A percentile compares a stretch with the other conserved stretches of the same genome.
Conservation (phyloP, 768 basidiomycete genomes). For the Pleurotus tuber-regium region DNA sequence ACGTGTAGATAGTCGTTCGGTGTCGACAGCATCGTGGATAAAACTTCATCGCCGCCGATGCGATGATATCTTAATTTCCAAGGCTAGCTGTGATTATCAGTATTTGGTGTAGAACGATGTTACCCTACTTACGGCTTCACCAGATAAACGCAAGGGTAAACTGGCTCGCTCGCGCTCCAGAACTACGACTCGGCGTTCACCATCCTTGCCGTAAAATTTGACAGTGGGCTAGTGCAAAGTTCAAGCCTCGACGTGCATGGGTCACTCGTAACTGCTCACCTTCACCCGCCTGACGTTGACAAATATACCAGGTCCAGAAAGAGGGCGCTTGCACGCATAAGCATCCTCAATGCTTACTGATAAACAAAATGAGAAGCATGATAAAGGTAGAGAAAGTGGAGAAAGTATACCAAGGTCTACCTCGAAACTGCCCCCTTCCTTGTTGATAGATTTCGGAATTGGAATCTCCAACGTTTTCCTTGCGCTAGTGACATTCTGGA, state of each 20-base stretch:
- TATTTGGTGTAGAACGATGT: background rate
- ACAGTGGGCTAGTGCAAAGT: constrained; percentile 84
- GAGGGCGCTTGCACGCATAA: constrained; percentile 77
- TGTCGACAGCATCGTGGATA: constrained; percentile 43
- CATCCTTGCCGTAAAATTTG: constrained; percentile 73
- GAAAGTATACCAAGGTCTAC: constrained; percentile 61
- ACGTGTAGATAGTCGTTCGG: constrained; percentile 76
- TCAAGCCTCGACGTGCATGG: too few species aligned
- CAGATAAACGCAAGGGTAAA: constrained; percentile 84
- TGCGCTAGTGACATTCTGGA: constrained; percentile 53
- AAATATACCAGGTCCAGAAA: constrained; percentile 74
- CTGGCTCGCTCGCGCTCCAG: constrained; percentile 71
- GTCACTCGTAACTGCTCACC: constrained; percentile 37
- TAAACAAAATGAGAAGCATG: constrained; percentile 16
- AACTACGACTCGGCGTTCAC: constrained; percentile 57
- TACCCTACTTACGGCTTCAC: constrained; percentile 68
- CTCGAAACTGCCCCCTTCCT: constrained; percentile 73
- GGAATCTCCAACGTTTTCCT: constrained; percentile 59
- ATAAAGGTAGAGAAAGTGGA: background rate
- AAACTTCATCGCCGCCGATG: constrained; percentile 34
- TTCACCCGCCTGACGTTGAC: constrained; percentile 83
- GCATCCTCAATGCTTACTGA: constrained; percentile 87
- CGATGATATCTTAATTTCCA: constrained; percentile 82
- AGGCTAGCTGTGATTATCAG: constrained; percentile 49
- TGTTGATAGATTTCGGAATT: constrained; percentile 64